Conservation (phyloP, 2,329 filamentous ascomycete species). For the Myotisia sp. region DNA sequence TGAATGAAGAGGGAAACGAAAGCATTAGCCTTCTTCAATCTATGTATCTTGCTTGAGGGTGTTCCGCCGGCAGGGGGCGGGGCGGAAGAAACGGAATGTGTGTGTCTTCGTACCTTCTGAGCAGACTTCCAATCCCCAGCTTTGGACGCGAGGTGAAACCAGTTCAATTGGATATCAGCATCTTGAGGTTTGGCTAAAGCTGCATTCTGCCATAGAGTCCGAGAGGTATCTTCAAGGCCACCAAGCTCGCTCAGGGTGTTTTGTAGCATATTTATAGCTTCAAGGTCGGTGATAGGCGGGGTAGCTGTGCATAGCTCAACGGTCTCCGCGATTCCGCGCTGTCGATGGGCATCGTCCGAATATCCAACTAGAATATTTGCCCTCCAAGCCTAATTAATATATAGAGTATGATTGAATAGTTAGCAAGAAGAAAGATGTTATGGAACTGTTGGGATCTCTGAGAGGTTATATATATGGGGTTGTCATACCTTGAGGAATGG, state of each 20-base stretch:
- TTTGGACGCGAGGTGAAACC: slow-evolving; percentile 32
- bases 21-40: slow-evolving; percentile 13
- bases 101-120: slow-evolving; percentile 30
- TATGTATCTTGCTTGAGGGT: no score
- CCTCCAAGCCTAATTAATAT: slow-evolving; percentile 27
- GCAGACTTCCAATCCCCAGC: slow-evolving; percentile 33
- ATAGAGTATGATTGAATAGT: slow-evolving; percentile 1
- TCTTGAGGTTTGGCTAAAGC: slow-evolving; percentile 31
- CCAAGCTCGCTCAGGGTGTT: slow-evolving; percentile 25
- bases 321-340: slow-evolving; percentile 31
- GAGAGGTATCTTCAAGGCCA: slow-evolving; percentile 22
- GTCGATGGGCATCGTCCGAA: slow-evolving; percentile 28
- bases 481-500: slow-evolving; percentile 26
- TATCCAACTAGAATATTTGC: slow-evolving; percentile 29
- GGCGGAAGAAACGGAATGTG: no score
- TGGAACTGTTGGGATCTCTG: neutral
- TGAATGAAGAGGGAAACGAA: no score
- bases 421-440: neutral
- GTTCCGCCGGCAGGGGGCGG: no score
- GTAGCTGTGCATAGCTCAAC: slow-evolving; percentile 29
- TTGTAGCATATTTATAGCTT: slow-evolving; percentile 31
- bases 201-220: slow-evolving; percentile 34
- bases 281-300: slow-evolving; percentile 31
- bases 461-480: neutral
- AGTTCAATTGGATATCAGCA: slow-evolving; percentile 30